Base-by-base conservation (phyloP, 371 early-diverging fungal genomes). In the Mucor indicus region DNA sequence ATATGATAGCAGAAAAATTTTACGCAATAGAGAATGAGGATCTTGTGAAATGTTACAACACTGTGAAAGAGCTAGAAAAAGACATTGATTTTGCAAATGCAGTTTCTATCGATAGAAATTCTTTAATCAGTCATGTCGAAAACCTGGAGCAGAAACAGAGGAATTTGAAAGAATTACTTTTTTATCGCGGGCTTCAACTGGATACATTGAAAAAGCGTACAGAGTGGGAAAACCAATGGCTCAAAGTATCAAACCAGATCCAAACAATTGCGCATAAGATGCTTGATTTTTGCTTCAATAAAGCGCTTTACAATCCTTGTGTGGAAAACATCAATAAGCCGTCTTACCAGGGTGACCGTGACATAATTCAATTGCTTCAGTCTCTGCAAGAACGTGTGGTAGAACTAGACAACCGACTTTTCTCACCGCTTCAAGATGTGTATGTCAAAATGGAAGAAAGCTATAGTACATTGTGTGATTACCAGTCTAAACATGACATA, bases 271-370 rank as follows among this genome's bases (percentile, higher is more conserved):
- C 66, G 2, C 65, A 69, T 15, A 76, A 76, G 29, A 37, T 68
- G 13, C 70, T 68, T 41, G 73, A 76, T 38, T 66, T 72, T 29
- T 58, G 50, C 36, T 50, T 62, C 5, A 76, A 76, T 24, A 69
- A 62, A 36, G 73, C 61, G 3, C 65, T 67, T 0, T 72, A 60
- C 40, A 60, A 65, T 39, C 72, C 70, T n/a, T 21, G 51, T 8
- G 48, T 53, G 12, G 72, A 71, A 13, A 64, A 62, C 24, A 13
- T 46, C 0, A 69, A 73, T 11, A 69, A 58, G 11, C 72, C 72
- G 5, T 64, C 72, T 3, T 67, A 67, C 38, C 44, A 43, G 2
- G 36, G 48, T 9, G 72, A 71, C 30, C 56, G 44, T 38, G 75
- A 75, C 35, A 64, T 45, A 11, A 30, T 53, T 1, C 75, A 75